Evolutionary conservation across 2,329 filamentous ascomycete species (phyloP).

Genomic region (Penicillium sp.): DNA sequence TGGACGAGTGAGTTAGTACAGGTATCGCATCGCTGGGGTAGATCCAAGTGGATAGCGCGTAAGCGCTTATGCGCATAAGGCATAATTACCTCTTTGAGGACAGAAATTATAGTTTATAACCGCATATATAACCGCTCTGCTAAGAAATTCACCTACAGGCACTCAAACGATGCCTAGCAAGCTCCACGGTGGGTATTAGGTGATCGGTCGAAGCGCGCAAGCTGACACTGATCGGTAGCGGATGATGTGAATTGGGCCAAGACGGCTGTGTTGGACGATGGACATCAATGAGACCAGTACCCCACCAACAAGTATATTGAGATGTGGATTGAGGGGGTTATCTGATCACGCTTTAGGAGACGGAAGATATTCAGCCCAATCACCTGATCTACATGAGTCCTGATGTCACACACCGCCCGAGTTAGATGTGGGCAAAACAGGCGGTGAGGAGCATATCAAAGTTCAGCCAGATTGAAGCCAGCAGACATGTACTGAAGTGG

Average conservation of each 20-base stretch:
- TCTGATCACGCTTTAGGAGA: conserved; percentile 14
- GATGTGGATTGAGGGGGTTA: conserved; percentile 10
- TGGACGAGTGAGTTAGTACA: conserved; percentile 12
- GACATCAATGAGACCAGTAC: conserved; percentile 3
- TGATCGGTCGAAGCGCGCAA: conserved; percentile 12
- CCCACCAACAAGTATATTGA: conserved; percentile 3
- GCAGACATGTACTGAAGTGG: too few relatives aligned
- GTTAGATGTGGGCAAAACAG: not conserved
- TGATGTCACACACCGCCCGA: conserved; percentile 7
- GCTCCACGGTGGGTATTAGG: conserved; percentile 14
- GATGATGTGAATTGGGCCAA: conserved; percentile 1
- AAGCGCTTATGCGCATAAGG: not conserved
- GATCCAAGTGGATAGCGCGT: not conserved
- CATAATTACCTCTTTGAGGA: conserved; percentile 9
- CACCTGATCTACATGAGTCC: conserved; percentile 18
- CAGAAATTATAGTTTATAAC: conserved; percentile 5
- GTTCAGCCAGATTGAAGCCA: not conserved
- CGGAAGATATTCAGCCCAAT: conserved; percentile 28
- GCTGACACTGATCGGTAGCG: conserved; percentile 3
- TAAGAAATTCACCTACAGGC: conserved; percentile 15
- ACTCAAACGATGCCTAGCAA: conserved; percentile 4
- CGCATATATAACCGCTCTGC: conserved; percentile 12
- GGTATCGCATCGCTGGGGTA: conserved; percentile 10
- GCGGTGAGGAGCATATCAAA: not conserved
- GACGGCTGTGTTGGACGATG: not conserved